Base-by-base conservation (phyloP, 176 grass and related monocot genomes). In the barley (Hordeum vulgare) region DNA sequence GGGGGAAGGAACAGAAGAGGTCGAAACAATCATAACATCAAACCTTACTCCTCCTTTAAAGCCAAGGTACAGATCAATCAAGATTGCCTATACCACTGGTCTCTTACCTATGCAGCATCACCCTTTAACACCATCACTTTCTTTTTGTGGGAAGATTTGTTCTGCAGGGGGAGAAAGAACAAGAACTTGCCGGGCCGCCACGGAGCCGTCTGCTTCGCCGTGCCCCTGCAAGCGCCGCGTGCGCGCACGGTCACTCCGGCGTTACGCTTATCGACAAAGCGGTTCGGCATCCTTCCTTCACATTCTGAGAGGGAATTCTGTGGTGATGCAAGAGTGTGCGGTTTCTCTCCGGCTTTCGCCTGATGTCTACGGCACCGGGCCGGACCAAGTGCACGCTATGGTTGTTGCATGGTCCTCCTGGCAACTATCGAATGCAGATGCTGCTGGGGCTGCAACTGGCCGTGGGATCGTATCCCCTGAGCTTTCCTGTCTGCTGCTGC, bases 371-470 rank as follows among this genome's bases (percentile, higher is more conserved):
- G 66, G 57, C 66, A 66, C 44, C 70, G 23, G 8, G 3, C 51
- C 51, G 3, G 9, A 17, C 24, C 72, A 28, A 78, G 42, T 78
- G 78, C 72, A 89, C 11, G 69, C 15, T 10, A 34, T 6, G 42
- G 71, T 14, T 81, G 78, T n/a, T 81, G 12, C 71, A 85, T 63
- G 83, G 88, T 77, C 88, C 87, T 89, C 66, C 79, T 27, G 40
- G 25, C 69, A 27, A 17, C 53, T 53, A 64, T 8, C 18, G 8
- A 7, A 21, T 54, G 18, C 68, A 85, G 77, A 89, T 89, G 87
- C 18, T 80, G 5, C 23, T 34, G 24, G 69, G 33, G 11, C 10
- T 59, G 35, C 78, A 81, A 81, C n/a, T 86, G 25, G 71, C 13
- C 58, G 47, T 68, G 65, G 60, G 69, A 85, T 85, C 62, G 51